These are phyloP conservation scores for Gossypioides kirkii DNA, from an alignment of 345 rosid genomes.

Conservation along the genomic window DNA sequence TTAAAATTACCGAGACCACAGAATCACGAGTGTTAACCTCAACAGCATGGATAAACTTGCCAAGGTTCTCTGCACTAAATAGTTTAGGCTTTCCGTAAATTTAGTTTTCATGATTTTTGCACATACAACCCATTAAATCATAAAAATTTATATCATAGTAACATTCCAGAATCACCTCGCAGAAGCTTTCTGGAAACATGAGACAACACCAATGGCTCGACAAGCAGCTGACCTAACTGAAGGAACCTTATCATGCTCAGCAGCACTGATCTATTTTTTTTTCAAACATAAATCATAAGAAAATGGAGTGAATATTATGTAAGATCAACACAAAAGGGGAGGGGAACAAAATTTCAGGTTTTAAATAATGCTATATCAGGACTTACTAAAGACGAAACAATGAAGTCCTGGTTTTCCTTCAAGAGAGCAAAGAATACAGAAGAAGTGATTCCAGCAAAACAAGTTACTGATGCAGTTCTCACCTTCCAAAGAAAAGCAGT, in stretches of 20 bases:
- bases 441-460: constrained; percentile 94
- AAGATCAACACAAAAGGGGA: neutral
- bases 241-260: constrained; percentile 59
- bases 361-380: constrained; percentile 4
- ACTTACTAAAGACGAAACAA: constrained; percentile 69
- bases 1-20: constrained; percentile 52
- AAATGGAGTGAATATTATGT: constrained; percentile 8
- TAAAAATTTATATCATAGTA: constrained; percentile 13
- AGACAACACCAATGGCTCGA: constrained; percentile 88
- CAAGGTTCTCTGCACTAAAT: constrained; percentile 73
- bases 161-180: constrained; percentile 44
- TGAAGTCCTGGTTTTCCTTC: constrained; percentile 52
- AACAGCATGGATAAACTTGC: constrained; percentile 66
- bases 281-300: constrained; percentile 3
- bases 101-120: constrained; percentile 20
- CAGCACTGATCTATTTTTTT: constrained; percentile 53
- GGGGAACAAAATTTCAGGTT: constrained; percentile 13
- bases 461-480: constrained; percentile 77
- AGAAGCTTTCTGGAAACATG: constrained; percentile 70
- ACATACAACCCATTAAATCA: constrained; percentile 10
- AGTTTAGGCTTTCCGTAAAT: constrained; percentile 33
- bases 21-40: constrained; percentile 69
- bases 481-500: constrained; percentile 45
- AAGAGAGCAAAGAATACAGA: constrained; percentile 53
- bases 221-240: constrained; percentile 93